A percentile compares a stretch with the other conserved stretches of the same genome.
These are phyloP conservation scores for Diaporthe helianthi DNA, from an alignment of 2,329 filamentous ascomycete genomes.

Conservation along the genomic window DNA sequence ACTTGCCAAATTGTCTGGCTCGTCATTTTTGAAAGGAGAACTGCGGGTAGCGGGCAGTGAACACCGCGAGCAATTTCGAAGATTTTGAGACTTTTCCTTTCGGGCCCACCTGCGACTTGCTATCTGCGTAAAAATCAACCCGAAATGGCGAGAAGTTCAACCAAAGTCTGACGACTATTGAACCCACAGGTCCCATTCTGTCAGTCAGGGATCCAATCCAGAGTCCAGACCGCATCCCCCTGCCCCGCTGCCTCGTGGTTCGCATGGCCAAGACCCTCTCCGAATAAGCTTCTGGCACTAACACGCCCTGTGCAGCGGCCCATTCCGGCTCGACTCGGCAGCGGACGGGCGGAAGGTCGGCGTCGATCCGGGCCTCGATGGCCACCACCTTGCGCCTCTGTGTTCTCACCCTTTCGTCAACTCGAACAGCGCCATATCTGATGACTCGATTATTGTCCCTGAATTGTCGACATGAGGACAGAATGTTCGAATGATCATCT, in stretches of 20 bases:
- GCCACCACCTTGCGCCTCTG: not conserved
- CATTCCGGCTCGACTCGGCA: slow-evolving; percentile 7
- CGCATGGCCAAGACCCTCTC: slow-evolving; percentile 6
- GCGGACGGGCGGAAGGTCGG: slow-evolving; percentile 19
- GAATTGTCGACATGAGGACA: not conserved
- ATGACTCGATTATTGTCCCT: not conserved
- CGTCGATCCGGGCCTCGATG: slow-evolving; percentile 1
- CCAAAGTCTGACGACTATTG: slow-evolving; percentile 18
- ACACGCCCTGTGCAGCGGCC: slow-evolving; percentile 10
- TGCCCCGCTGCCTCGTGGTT: slow-evolving; percentile 23
- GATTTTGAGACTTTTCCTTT: not conserved
- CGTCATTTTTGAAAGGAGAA: not conserved
- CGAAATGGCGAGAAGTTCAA: slow-evolving; percentile 21
- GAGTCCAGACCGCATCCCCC: not conserved
- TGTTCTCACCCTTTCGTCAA: slow-evolving; percentile 26
- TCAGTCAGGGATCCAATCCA: not conserved
- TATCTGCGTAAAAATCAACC: not conserved
- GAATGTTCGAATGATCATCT: slow-evolving; percentile 1
- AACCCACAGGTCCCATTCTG: slow-evolving; percentile 12
- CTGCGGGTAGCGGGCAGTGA: not conserved
- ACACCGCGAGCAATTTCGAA: not conserved
- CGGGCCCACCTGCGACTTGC: slow-evolving; percentile 12
- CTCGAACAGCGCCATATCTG: not conserved
- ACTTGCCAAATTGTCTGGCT: not conserved
- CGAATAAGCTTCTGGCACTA: slow-evolving; percentile 23